Evolutionary conservation across 2,329 filamentous ascomycete genomes (phyloP).

Genomic region (Pseudocercospora ulei): DNA sequence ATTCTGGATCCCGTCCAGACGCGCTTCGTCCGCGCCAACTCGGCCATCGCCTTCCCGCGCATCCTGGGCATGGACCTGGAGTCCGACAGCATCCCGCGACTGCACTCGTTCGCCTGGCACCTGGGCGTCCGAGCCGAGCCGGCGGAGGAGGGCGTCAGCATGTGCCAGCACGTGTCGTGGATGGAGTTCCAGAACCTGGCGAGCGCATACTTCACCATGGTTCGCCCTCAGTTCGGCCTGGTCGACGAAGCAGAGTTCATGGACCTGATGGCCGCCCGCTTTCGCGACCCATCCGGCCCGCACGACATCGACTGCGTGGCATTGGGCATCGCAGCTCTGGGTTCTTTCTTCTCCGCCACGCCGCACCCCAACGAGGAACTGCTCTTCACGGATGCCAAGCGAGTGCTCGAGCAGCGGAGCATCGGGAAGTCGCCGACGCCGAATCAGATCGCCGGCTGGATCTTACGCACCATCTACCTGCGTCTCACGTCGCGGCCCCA

Average conservation of each 20-base stretch:
- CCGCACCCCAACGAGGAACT: constrained; percentile 40
- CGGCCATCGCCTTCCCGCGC: constrained; percentile 48
- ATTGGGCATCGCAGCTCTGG: constrained; percentile 49
- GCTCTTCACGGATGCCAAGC: constrained; percentile 41
- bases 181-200: constrained; percentile 29
- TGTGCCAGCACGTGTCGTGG: constrained; percentile 28
- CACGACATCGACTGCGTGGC: constrained; percentile 43
- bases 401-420: constrained; percentile 34
- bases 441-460: constrained; percentile 43
- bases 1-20: constrained; percentile 34
- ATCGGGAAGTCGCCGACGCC: constrained; percentile 30
- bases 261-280: constrained; percentile 27
- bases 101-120: constrained; percentile 50
- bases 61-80: constrained; percentile 48
- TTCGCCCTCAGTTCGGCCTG: constrained; percentile 48
- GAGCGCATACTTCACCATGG: constrained; percentile 45
- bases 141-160: constrained; percentile 24
- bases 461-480: constrained; percentile 48
- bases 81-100: constrained; percentile 45
- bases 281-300: constrained; percentile 24
- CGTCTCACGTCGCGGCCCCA: constrained; percentile 47
- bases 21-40: constrained; percentile 33
- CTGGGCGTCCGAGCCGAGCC: constrained; percentile 32
- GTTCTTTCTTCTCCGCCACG: constrained; percentile 44
- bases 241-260: constrained; percentile 34